Base-by-base conservation (phyloP, 2,329 filamentous ascomycete species). In the Epichloe elymi region DNA sequence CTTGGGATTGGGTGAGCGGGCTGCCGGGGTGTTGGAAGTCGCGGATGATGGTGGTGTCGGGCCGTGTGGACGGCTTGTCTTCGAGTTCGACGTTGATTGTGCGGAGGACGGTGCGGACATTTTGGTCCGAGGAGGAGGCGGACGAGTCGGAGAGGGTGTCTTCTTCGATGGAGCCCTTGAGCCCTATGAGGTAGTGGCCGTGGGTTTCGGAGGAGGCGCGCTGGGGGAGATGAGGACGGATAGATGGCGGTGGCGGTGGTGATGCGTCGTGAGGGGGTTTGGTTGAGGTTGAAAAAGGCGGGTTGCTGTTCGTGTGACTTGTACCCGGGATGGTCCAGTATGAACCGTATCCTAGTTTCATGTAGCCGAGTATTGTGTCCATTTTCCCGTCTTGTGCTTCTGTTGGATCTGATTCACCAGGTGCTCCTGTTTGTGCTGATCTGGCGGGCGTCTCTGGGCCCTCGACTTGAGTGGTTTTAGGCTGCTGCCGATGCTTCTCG, bases 311-410 rank as follows among this genome's bases (percentile, higher is more conserved):
- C 51, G n/a, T 51, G n/a, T 51, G 39, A 33, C 39, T 30, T 38
- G 33, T 46, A 14, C 65, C 62, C 15, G 63, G 62, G 2, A 81
- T 60, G 14, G 74, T 73, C 80, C 80, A 84, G 57, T 82, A 80
- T n/a, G 78, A 82, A 30, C 80, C 80, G 56, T 84, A 84, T 4
- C 80, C 80, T 47, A 84, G 66, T 59, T 82, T 86, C 48, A 87
- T 71, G 59, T 81, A 85, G 56, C 74, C 77, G 60, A 83, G 74
- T 58, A 83, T 72, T 51, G 72, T 79, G 57, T 78, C 74, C 54
- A 79, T 64, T 19, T 69, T 69, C 8, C 68, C 66, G 30, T 66
- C 66, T 3, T 70, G 67, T 17, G 35, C 33, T 26, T 50, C 40
- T 39, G 51, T 46, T 44, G 52, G 10, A 7, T 26, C 19, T 26